Evolutionary conservation across 2,329 filamentous ascomycete genomes (phyloP).

Genomic region (Lasiodiplodia hormozganensis): DNA sequence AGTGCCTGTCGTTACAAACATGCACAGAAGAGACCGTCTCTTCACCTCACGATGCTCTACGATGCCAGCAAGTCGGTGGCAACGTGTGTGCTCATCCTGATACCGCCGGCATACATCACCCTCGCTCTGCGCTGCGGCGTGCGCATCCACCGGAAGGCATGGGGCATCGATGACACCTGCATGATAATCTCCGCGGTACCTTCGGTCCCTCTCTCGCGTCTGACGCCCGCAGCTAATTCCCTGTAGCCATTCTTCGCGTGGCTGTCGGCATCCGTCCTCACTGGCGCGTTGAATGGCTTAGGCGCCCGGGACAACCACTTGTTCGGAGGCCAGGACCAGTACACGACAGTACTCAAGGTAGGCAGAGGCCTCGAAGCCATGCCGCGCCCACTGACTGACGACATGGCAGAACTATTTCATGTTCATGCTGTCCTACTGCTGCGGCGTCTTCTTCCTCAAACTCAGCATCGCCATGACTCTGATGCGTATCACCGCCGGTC

Average conservation of each 20-base stretch:
- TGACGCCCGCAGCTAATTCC: not conserved
- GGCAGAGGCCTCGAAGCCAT: not conserved
- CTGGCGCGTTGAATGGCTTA: not conserved
- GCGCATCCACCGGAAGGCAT: not conserved
- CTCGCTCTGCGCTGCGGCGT: not conserved
- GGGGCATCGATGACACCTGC: slow-evolving; percentile 1
- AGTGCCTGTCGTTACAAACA: not conserved
- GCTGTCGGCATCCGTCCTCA: slow-evolving; percentile 1
- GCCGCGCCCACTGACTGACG: too few species aligned
- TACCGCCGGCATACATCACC: not conserved
- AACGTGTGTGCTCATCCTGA: not conserved
- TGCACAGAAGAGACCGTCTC: not conserved
- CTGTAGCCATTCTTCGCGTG: slow-evolving; percentile 17
- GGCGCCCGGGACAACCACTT: not conserved
- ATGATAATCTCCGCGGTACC: not conserved
- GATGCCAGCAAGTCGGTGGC: not conserved
- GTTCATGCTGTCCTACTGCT: slow-evolving; percentile 46
- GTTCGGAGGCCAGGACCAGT: not conserved
- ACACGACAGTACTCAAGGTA: not conserved
- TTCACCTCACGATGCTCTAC: not conserved
- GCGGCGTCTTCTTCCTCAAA: slow-evolving; percentile 44
- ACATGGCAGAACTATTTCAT: slow-evolving; percentile 42
- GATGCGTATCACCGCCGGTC: slow-evolving; percentile 42
- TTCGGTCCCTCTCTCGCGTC: not conserved
- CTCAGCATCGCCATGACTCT: slow-evolving; percentile 46